Percentiles rank a stretch among this genome's conserved stretches.
Conservation (phyloP, 2,329 filamentous ascomycete genomes). For the Sclerotinia trifoliorum region DNA sequence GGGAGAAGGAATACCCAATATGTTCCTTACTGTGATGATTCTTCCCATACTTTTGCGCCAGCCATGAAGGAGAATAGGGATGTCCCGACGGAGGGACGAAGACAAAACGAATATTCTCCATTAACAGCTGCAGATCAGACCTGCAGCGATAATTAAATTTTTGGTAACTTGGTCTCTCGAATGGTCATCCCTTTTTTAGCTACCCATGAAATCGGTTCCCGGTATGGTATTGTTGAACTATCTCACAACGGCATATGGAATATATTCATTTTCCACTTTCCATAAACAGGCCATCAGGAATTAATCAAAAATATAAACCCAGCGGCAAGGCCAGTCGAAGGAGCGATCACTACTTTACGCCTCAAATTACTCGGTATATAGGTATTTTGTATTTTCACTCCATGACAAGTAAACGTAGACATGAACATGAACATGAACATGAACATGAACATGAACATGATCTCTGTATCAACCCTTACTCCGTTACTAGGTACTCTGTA, state of each 20-base stretch:
- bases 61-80: conserved; percentile 6
- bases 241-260: not conserved
- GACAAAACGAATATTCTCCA: not conserved
- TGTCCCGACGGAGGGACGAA: not conserved
- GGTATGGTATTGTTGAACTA: not conserved
- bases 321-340: not conserved
- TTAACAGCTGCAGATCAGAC: not conserved
- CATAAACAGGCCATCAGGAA: not conserved
- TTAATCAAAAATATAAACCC: not conserved
- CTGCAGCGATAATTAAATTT: conserved; percentile 9
- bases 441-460: no score
- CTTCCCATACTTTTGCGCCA: not conserved
- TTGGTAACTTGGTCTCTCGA: not conserved
- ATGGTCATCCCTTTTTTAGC: not conserved
- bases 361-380: no score
- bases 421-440: no score
- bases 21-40: not conserved
- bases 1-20: not conserved
- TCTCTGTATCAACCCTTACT: not conserved
- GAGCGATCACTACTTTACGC: not conserved
- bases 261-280: not conserved
- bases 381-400: not conserved
- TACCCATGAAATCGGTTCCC: not conserved
- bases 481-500: not conserved
- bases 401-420: not conserved